Conservation (phyloP, 1,284 basidiomycete species). For the Boletellus sp. region DNA sequence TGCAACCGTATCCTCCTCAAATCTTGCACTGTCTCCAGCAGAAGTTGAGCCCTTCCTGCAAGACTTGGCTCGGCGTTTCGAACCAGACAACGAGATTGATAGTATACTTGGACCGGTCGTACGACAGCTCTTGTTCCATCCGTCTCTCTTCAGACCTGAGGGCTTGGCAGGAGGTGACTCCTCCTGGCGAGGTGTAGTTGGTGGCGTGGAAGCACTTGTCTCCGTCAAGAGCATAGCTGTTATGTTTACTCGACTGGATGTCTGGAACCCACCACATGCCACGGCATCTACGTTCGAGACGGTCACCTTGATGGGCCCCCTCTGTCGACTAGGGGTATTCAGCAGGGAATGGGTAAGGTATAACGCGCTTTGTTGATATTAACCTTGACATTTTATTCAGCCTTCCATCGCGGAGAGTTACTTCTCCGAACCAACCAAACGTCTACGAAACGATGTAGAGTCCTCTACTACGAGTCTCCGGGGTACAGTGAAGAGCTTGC, state of each 20-base stretch:
- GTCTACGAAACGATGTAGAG: constrained; percentile 72
- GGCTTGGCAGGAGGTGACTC: constrained; percentile 68
- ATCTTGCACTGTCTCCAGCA: constrained; percentile 38
- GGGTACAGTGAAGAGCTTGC: constrained; percentile 76
- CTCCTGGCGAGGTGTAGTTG: constrained; percentile 83
- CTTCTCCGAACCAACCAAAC: constrained; percentile 81
- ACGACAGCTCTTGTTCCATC: constrained; percentile 55
- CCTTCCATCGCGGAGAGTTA: constrained; percentile 75
- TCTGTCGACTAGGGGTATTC: constrained; percentile 81
- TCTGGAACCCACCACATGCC: constrained; percentile 65
- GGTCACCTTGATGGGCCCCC: constrained; percentile 71
- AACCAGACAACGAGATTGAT: constrained; percentile 57
- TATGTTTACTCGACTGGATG: constrained; percentile 69
- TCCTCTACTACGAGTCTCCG: constrained; percentile 82
- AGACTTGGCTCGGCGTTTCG: constrained; percentile 69
- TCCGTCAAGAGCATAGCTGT: constrained; percentile 81
- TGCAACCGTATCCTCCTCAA: constrained; percentile 12
- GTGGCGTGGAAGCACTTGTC: constrained; percentile 78
- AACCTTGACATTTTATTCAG: constrained; percentile 40
- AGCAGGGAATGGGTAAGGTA: constrained; percentile 79
- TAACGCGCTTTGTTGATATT: constrained; percentile 11
- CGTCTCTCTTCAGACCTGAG: constrained; percentile 58
- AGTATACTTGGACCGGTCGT: constrained; percentile 59
- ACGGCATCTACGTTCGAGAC: constrained; percentile 63
- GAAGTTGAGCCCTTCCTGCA: constrained; percentile 72